Evolutionary conservation across 1,284 basidiomycete species (phyloP).

Genomic region (Sporisorium iseilematis-ciliati): DNA sequence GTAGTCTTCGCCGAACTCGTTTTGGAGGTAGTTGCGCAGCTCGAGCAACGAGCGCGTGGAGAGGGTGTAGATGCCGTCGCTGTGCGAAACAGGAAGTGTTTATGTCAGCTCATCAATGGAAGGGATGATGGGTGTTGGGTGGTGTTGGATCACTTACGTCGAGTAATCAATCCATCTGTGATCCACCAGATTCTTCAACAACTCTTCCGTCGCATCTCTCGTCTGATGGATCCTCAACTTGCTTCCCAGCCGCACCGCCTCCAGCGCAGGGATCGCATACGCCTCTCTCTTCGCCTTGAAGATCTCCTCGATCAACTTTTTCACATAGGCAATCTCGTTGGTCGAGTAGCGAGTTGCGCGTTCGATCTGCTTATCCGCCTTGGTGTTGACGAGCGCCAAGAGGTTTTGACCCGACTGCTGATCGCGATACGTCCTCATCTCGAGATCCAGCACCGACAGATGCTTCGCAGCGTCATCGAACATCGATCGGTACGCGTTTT

Average conservation of each 20-base stretch:
- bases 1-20: slow-evolving; percentile 76
- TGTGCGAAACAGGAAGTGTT: too few species aligned
- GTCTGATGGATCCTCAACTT: slow-evolving; percentile 79
- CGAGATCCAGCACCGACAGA: slow-evolving; percentile 50
- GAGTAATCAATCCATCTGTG: slow-evolving; percentile 83
- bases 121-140: too few species aligned
- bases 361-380: slow-evolving; percentile 55
- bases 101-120: too few species aligned
- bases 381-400: slow-evolving; percentile 61
- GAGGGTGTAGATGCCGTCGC: slow-evolving; percentile 79
- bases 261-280: slow-evolving; percentile 81
- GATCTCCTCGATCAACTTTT: slow-evolving; percentile 78
- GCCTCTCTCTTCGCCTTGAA: slow-evolving; percentile 81
- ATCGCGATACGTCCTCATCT: slow-evolving; percentile 55
- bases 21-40: slow-evolving; percentile 79
- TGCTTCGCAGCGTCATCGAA: slow-evolving; percentile 24
- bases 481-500: slow-evolving; percentile 28
- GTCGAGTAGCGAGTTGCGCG: slow-evolving; percentile 59
- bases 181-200: slow-evolving; percentile 82
- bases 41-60: slow-evolving; percentile 81
- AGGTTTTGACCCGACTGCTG: slow-evolving; percentile 32
- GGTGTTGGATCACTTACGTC: slow-evolving; percentile 65
- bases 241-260: slow-evolving; percentile 73
- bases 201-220: slow-evolving; percentile 79
- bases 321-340: slow-evolving; percentile 57